phyloP scores from a whole-genome alignment of 1,139 yeast species.

The Protomyces pachydermus region DNA sequence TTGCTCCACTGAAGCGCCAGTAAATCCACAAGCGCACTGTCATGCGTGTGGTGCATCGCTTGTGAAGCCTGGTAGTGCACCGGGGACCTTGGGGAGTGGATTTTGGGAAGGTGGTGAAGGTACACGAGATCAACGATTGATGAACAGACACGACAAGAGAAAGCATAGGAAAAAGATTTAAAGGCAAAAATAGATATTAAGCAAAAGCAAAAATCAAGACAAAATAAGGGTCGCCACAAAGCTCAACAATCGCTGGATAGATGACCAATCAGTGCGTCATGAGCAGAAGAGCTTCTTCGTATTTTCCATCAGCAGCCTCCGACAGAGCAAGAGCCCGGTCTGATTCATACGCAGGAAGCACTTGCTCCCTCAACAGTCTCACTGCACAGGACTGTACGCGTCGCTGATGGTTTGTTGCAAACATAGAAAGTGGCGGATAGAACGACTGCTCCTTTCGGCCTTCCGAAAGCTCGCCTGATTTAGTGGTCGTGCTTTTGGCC shows the following conservation, averaged over 20 bases:
- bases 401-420: neutral
- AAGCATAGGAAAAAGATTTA: slow-evolving; percentile 39
- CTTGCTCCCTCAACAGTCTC: neutral
- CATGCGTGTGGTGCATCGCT: slow-evolving; percentile 26
- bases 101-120: slow-evolving; percentile 49
- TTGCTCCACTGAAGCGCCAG: slow-evolving; percentile 45
- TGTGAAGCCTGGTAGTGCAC: slow-evolving; percentile 36
- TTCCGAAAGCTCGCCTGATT: too few species aligned
- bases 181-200: neutral
- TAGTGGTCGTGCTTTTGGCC: too few species aligned
- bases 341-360: neutral
- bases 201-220: neutral
- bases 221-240: neutral
- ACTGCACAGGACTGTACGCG: neutral
- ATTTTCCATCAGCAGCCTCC: neutral
- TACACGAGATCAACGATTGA: slow-evolving; percentile 41
- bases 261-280: neutral
- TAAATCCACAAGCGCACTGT: slow-evolving; percentile 27
- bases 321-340: neutral
- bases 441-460: neutral
- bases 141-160: slow-evolving; percentile 44
- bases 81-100: slow-evolving; percentile 32
- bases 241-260: neutral
- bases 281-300: neutral
- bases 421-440: neutral